Base-by-base conservation (phyloP, 805 yeast genomes). In the Nakazawaea holstii region DNA sequence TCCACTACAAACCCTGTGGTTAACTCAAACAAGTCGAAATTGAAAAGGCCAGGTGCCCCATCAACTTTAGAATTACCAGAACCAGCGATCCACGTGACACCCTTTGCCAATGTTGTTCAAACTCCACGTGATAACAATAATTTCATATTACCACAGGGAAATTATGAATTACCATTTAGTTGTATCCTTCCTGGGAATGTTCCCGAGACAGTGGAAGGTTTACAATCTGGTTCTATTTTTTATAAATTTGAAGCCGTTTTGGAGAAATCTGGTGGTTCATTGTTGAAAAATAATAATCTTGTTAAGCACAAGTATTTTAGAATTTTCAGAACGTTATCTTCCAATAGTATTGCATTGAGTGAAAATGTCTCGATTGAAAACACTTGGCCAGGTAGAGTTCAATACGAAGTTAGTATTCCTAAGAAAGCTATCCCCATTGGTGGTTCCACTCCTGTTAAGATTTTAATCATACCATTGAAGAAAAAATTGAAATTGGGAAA, bases 371-470 rank as follows among this genome's bases (percentile, higher is more conserved):
- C 75, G 26, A 68, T 76, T 42, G 69, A 68, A 49, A 75, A 74
- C 54, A 65, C 72, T 2, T 77, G 83, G 83, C 73, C 79, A 0
- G 70, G 70, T 0, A 77, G 77, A 52, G 64, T 76, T 26, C 79
- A 77, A 51, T 77, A 77, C 53, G 67, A 66, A 41, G 79, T 77
- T 3, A 57, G 62, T 39, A 51, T 76, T 20, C 69, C 69, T 1
- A 65, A 62, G 39, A 73, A 68, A 46, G 76, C 73, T 0, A 58
- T 77, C 4, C 75, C 82, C 0, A 49, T 77, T 4, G 81, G 81
- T 1, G 65, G 76, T 1, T 57, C 56, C 3, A 57, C 73, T 9
- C 73, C 75, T 11, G 63, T 77, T 24, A 61, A 63, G 46, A 55
- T 77, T 1, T 52, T 72, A 8, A 63, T 77, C 14, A 67, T 77